Evolutionary conservation across 148 eudicot genomes (phyloP), one percentile per base, ranked within the genome.

Genomic region (Tetragonia tetragonoides): DNA sequence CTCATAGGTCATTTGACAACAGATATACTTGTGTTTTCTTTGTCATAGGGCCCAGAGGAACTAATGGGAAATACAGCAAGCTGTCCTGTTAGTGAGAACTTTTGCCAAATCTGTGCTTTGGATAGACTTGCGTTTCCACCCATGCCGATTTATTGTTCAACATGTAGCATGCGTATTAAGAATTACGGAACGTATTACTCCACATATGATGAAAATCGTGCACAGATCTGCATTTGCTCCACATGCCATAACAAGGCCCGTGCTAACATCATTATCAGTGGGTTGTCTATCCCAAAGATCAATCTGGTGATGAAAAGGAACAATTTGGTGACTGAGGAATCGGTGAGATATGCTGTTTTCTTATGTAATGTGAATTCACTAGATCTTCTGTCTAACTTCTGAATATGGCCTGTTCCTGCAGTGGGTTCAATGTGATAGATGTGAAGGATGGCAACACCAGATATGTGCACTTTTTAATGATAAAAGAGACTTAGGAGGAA

Each of bases 341-440:
- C 90, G 75, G 98, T 88, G 84, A 82, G 89, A 66, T 56, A 53
- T 77, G 11, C 69, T 68, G 73, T 60, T 23, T 8, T 59, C 28
- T 23, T 75, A 46, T 42, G 24, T 73, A 24, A n/a, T 86, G 49
- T 46, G 21, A 63, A 51, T 23, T 39, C 65, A 6, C 2, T 63
- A 20, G 34, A 53, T 44, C 75, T 66, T 28, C 46, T 70, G 38
- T 79, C 59, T 77, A 76, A 66, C 73, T 42, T 46, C 49, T 70
- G 34, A 64, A 67, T 66, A 4, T 38, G 64, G 49, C 66, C 70
- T 84, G n/a, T 75, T 69, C 75, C 68, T 88, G 83, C 81, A 95
- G 98, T 95, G 98, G 98, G 98, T 92, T 72, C 94, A 86, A 75
- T 95, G 98, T 80, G 94, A 92, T 78, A 88, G 82, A 83, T 95